Evolutionary conservation across 1,139 yeast species (phyloP).

Genomic region (Dujonia santamariae): DNA sequence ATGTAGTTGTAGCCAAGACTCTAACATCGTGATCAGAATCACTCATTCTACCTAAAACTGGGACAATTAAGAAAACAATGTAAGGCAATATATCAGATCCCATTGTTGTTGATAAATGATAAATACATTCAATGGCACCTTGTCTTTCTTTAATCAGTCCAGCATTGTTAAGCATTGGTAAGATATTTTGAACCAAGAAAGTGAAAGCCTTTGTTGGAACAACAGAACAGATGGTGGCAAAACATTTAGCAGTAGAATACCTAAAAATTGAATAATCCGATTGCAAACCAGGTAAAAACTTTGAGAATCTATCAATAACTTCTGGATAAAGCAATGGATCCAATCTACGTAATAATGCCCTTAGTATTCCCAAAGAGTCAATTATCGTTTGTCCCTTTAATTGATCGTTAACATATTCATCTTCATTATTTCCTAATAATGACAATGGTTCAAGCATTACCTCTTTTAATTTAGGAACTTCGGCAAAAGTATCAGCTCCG

Average conservation of each 20-base stretch:
- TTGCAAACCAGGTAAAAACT: constrained; percentile 59
- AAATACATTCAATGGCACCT: constrained; percentile 90
- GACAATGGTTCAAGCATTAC: constrained; percentile 67
- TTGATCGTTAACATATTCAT: constrained; percentile 40
- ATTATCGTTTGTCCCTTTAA: constrained; percentile 75
- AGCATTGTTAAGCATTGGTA: constrained; percentile 82
- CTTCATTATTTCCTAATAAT: constrained; percentile 18
- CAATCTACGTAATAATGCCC: constrained; percentile 70
- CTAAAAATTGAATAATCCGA: constrained; percentile 78
- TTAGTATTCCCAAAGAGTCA: constrained; percentile 80
- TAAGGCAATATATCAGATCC: constrained; percentile 89
- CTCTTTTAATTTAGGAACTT: constrained; percentile 66
- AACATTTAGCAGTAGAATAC: constrained; percentile 86
- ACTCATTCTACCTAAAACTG: constrained; percentile 97
- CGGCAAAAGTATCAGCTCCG: constrained; percentile 51
- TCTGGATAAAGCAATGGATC: constrained; percentile 46
- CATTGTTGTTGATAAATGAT: constrained; percentile 82
- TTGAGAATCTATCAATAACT: constrained; percentile 45
- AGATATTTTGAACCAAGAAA: constrained; percentile 67
- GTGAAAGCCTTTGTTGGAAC: constrained; percentile 75
- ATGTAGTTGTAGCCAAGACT: constrained; percentile 87
- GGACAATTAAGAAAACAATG: constrained; percentile 92
- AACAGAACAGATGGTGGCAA: constrained; percentile 77
- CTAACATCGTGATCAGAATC: constrained; percentile 91
- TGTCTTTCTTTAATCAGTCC: constrained; percentile 77